Percentiles rank a stretch among this genome's conserved stretches.
phyloP scores from a whole-genome alignment of 2,329 filamentous ascomycete genomes.

The Ascochyta fabae region DNA sequence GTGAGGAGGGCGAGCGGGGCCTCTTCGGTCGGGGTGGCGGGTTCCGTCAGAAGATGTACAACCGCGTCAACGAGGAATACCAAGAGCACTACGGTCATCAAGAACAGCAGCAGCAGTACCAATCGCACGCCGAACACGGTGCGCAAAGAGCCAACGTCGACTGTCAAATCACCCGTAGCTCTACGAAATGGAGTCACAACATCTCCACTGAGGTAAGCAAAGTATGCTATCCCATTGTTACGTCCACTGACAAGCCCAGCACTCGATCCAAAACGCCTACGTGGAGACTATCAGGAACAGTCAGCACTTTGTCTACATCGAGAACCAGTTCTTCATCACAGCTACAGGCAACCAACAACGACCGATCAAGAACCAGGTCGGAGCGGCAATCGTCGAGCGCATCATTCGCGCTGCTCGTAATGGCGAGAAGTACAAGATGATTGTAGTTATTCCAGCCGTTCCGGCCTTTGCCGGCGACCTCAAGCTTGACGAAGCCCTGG shows the following conservation, averaged over 20 bases:
- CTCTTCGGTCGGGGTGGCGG: slow-evolving; percentile 37
- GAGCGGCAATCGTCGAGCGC: slow-evolving; percentile 77
- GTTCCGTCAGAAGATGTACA: slow-evolving; percentile 40
- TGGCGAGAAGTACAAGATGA: slow-evolving; percentile 73
- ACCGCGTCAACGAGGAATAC: slow-evolving; percentile 34
- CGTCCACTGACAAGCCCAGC: slow-evolving; percentile 47
- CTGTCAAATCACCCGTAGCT: slow-evolving; percentile 49
- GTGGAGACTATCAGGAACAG: slow-evolving; percentile 72
- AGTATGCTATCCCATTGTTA: not conserved
- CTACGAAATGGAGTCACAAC: slow-evolving; percentile 66
- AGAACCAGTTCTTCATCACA: slow-evolving; percentile 90
- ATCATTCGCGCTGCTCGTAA: slow-evolving; percentile 73
- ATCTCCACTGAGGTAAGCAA: slow-evolving; percentile 59
- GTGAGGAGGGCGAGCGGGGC: slow-evolving; percentile 43
- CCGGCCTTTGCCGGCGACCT: slow-evolving; percentile 85
- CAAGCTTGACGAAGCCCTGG: slow-evolving; percentile 72
- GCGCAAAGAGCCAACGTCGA: slow-evolving; percentile 38
- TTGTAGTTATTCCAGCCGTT: slow-evolving; percentile 79
- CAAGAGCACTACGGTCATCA: slow-evolving; percentile 33
- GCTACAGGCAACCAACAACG: slow-evolving; percentile 74
- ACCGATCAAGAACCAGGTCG: slow-evolving; percentile 79
- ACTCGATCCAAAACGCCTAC: slow-evolving; percentile 88
- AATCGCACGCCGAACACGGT: slow-evolving; percentile 42
- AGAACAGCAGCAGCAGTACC: slow-evolving; percentile 21
- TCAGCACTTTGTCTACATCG: slow-evolving; percentile 78